Evolutionary conservation across 2,329 filamentous ascomycete species (phyloP).

Genomic region (Calonectria pauciramosa): DNA sequence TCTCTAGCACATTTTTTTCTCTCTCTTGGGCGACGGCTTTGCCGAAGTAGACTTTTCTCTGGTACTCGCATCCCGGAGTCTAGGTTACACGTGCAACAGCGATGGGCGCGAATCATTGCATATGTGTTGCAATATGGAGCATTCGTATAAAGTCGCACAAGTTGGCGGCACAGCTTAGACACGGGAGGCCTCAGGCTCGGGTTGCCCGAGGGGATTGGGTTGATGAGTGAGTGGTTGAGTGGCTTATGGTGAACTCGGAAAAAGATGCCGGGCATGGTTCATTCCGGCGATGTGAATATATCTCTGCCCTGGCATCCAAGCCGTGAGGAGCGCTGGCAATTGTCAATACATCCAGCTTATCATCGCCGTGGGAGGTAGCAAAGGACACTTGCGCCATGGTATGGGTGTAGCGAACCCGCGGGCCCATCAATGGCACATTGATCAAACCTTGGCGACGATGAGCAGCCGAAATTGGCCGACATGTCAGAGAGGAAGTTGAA

Average conservation of each 20-base stretch:
- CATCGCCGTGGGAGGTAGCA: not conserved
- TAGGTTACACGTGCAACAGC: conserved; percentile 35
- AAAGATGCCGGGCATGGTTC: conserved; percentile 25
- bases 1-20: conserved; percentile 40
- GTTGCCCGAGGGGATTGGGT: conserved; percentile 31
- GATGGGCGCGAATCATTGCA: conserved; percentile 40
- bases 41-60: conserved; percentile 37
- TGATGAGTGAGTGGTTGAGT: conserved; percentile 38
- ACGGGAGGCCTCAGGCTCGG: conserved; percentile 34
- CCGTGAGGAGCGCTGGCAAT: not conserved
- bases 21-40: conserved; percentile 38
- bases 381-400: not conserved
- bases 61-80: conserved; percentile 42
- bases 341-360: not conserved
- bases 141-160: conserved; percentile 39
- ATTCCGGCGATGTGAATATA: conserved; percentile 24
- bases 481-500: not conserved
- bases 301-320: conserved; percentile 14
- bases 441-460: not conserved
- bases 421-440: not conserved
- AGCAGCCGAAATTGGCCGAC: not conserved
- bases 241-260: conserved; percentile 27
- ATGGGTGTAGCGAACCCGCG: not conserved
- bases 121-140: conserved; percentile 39
- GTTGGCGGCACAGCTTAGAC: conserved; percentile 34